phyloP scores from a whole-genome alignment of 331 rosid genomes.

The Malus hybrid region DNA sequence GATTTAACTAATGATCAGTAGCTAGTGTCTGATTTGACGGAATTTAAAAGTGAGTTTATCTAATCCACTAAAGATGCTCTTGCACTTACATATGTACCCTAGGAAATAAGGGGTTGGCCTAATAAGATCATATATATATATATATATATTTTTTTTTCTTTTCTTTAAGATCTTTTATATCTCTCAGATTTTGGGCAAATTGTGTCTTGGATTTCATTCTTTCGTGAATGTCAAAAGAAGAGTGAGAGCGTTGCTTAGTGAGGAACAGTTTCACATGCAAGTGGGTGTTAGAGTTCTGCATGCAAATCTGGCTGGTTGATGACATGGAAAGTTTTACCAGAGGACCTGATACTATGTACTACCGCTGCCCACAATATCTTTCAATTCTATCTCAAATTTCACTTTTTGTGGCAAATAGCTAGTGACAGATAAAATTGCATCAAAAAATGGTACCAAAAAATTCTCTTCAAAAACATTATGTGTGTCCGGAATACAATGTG shows the following conservation, averaged over 20 bases:
- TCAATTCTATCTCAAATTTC: slow-evolving; percentile 28
- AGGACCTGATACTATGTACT: slow-evolving; percentile 67
- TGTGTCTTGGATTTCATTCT: slow-evolving; percentile 4
- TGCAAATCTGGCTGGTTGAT: slow-evolving; percentile 32
- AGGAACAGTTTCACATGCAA: slow-evolving; percentile 28
- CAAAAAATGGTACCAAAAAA: slow-evolving; percentile 25
- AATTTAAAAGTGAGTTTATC: too few relatives aligned
- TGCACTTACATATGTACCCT: not conserved
- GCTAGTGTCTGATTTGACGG: too few relatives aligned
- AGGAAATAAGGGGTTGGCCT: not conserved
- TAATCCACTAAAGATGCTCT: too few relatives aligned
- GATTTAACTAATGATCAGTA: too few relatives aligned
- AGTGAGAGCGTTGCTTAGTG: not conserved
- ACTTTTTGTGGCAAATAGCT: slow-evolving; percentile 51
- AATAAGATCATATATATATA: not conserved
- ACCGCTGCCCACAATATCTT: slow-evolving; percentile 36
- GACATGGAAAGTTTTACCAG: slow-evolving; percentile 40
- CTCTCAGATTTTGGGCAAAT: not conserved
- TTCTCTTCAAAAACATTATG: not conserved
- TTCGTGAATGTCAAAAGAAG: not conserved
- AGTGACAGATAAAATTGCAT: slow-evolving; percentile 37
- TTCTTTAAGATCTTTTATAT: not conserved
- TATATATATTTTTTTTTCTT: too few relatives aligned
- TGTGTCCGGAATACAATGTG: too few relatives aligned
- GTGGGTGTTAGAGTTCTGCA: slow-evolving; percentile 28